Conservation (phyloP, 2,329 filamentous ascomycete genomes). For the Chalara sp. region DNA sequence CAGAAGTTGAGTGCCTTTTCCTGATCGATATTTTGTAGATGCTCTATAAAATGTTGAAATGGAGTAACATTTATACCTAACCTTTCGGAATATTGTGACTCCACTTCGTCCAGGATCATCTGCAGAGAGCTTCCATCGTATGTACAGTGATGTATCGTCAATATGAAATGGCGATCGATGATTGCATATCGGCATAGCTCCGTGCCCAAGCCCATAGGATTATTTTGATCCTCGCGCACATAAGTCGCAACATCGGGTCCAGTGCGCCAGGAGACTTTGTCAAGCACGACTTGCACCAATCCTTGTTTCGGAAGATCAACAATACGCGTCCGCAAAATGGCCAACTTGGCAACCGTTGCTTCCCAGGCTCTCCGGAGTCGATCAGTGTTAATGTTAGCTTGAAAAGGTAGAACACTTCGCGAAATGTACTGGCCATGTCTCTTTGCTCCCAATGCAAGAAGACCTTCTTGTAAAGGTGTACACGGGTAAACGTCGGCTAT, state of each 20-base stretch:
- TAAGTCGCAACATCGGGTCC: constrained; percentile 1
- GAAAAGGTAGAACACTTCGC: background rate
- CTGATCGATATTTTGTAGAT: constrained; percentile 33
- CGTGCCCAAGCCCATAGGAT: constrained; percentile 2
- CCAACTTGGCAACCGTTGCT: background rate
- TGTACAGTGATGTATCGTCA: constrained; percentile 43
- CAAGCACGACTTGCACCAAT: background rate
- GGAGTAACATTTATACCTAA: background rate
- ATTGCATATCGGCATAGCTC: constrained; percentile 5
- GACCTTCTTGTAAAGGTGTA: constrained; percentile 30
- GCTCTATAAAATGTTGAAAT: constrained; percentile 34
- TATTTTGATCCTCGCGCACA: constrained; percentile 1
- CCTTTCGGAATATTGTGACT: background rate
- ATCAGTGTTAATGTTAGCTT: background rate
- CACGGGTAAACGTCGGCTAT: constrained; percentile 33
- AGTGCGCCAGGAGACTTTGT: constrained; percentile 3
- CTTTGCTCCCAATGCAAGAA: constrained; percentile 30
- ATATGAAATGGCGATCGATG: constrained; percentile 2
- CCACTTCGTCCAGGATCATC: background rate
- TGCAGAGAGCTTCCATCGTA: constrained; percentile 58
- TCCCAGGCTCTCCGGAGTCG: background rate
- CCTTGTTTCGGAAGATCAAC: background rate
- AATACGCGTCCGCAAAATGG: background rate
- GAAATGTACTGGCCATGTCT: constrained; percentile 28
- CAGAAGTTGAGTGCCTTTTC: background rate